Conservation (phyloP, 768 basidiomycete genomes). For the Mycena crocata region DNA sequence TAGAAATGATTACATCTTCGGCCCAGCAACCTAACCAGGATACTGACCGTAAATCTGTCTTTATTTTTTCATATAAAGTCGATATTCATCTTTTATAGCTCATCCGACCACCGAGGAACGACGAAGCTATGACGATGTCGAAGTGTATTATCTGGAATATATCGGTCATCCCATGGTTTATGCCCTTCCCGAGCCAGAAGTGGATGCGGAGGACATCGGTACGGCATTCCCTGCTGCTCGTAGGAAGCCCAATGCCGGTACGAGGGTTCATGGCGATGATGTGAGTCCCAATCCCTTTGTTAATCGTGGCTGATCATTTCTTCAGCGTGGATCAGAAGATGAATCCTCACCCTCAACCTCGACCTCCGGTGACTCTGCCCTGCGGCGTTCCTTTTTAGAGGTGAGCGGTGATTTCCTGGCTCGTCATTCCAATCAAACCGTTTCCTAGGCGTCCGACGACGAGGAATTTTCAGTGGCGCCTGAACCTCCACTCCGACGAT, state of each 20-base stretch:
- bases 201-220: slow-evolving; percentile 4
- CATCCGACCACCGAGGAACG: neutral
- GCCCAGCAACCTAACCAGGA: neutral
- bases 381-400: slow-evolving; percentile 4
- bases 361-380: neutral
- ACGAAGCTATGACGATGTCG: slow-evolving; percentile 31
- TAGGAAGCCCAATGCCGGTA: neutral
- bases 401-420: neutral
- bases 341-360: neutral
- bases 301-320: neutral
- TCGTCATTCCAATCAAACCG: neutral
- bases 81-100: neutral
- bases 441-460: slow-evolving; percentile 15
- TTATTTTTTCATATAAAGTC: neutral
- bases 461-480: slow-evolving; percentile 1
- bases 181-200: slow-evolving; percentile 5
- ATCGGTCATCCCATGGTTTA: slow-evolving; percentile 15
- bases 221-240: neutral
- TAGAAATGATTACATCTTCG: too few species aligned
- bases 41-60: neutral
- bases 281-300: neutral
- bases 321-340: neutral
- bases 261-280: neutral
- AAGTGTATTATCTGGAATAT: slow-evolving; percentile 31
- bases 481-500: slow-evolving; percentile 11